Base-by-base conservation (phyloP, 495 filamentous ascomycete genomes). In the Penicillium nucicola region DNA sequence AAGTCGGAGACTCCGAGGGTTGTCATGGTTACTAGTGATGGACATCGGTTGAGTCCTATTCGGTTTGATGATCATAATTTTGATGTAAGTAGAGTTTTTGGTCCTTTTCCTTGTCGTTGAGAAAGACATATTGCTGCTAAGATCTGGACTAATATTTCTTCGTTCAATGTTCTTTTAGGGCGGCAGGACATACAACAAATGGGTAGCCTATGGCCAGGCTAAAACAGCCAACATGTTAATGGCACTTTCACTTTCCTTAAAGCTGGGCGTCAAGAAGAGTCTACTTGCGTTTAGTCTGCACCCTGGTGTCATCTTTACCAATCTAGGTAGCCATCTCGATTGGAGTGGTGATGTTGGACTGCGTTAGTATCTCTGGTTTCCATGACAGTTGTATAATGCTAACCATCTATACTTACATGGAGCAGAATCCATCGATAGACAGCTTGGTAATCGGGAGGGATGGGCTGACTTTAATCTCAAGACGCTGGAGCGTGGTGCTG, bases 161-260 rank as follows among this genome's bases (percentile, higher is more conserved):
- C 6, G 23, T 19, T 18, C 13, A n/a, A 6, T 12, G 4, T 0
- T 8, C 12, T 56, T 52, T 23, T 52, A 74, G 38, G 69, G 77
- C 15, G 80, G 79, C 2, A 55, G 70, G 32, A 66, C 44, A 0
- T 86, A 84, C 58, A 72, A 79, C 41, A 66, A 72, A 18, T 78
- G 71, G 46, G 53, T 76, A 34, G 77, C 78, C 8, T 84, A 85
- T 36, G 77, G 70, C 11, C 73, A 80, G 46, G 72, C 72, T 45
- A 85, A 84, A 58, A 81, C 81, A 28, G 81, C 80, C 14, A 83
- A 84, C 43, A 75, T 84, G 36, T 41, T 84, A 17, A 76, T 81
- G 36, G 73, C 77, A 7, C 33, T 75, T 9, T 72, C 71, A 2
- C 57, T 83, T 23, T 72, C 77, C 23, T 47, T 66, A 12, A 64